Base-by-base conservation (phyloP, 2,329 filamentous ascomycete species). In the Pseudogymnoascus pannorum region DNA sequence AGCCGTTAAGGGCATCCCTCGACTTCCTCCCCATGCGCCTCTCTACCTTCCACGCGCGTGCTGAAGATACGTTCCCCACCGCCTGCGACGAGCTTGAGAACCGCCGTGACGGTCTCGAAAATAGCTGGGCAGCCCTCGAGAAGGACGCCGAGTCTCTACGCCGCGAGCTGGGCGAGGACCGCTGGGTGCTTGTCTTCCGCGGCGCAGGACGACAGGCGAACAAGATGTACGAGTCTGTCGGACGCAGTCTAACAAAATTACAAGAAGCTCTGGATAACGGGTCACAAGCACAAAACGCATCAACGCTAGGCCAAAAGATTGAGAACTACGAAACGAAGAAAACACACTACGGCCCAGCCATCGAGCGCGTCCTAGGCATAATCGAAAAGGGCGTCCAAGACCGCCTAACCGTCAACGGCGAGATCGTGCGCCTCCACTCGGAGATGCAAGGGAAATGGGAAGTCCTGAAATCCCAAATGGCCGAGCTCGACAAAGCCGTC, bases 381-480 rank as follows among this genome's bases (percentile, higher is more conserved):
- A 97, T 97, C 58, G 91, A 97, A 68, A 93, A 91, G 71, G 94
- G 94, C n/a, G 88, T 97, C 69, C 89, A 90, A 71, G 92, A 97
- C 70, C 86, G 94, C n/a, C 79, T 97, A 58, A 97, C 94, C 0
- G 91, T 97, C 61, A 97, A 99, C 71, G 94, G 94, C 48, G 94
- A 97, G 75, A 94, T 97, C 64, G 75, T 97, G 26, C 85, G 92
- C 48, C 79, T 97, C 31, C 88, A 96, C 69, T 84, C 86, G 5
- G 92, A 97, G 68, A 88, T 97, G 77, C 87, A 91, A 69, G 80
- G 85, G n/a, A 87, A 88, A 68, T 95, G 92, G 84, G 83, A 87
- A 66, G 82, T 84, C 3, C 77, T 97, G 59, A 91, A 92, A 70
- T 80, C 82, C 12, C 85, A 89, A 64, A 93, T 94, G 77, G 82